Conservation (phyloP, 1,284 basidiomycete species). For the Taiwanofungus camphoratus region DNA sequence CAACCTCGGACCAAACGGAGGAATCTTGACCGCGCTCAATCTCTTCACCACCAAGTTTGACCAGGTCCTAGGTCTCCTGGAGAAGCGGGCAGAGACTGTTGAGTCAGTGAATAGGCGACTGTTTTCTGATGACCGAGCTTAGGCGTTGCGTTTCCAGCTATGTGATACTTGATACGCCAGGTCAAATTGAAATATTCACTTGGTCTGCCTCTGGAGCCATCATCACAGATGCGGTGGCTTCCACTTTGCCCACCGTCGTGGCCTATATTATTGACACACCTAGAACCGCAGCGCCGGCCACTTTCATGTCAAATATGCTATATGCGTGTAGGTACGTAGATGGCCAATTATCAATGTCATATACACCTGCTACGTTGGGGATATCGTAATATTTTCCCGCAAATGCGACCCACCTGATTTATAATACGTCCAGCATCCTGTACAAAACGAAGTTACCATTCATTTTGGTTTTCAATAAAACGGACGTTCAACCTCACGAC, state of each 20-base stretch:
- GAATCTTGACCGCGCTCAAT: conserved; percentile 95
- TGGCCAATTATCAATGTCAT: too few species aligned
- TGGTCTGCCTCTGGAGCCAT: conserved; percentile 99
- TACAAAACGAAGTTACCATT: conserved; percentile 99
- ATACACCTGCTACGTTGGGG: too few species aligned
- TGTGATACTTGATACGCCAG: conserved; percentile 94
- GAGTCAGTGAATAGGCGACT: conserved; percentile 60
- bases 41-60: conserved; percentile 99
- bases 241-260: conserved; percentile 88
- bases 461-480: conserved; percentile 99
- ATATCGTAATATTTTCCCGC: too few species aligned
- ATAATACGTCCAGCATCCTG: conserved; percentile 87
- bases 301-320: conserved; percentile 99
- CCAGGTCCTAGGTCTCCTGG: conserved; percentile 89
- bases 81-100: conserved; percentile 83
- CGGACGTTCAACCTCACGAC: conserved; percentile 82
- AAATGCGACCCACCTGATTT: too few species aligned
- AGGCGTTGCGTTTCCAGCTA: conserved; percentile 48
- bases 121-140: conserved; percentile 2
- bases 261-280: conserved; percentile 99
- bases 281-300: conserved; percentile 89
- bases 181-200: conserved; percentile 99
- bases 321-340: conserved; percentile 88
- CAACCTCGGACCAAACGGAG: conserved; percentile 97
- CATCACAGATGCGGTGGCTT: conserved; percentile 97